These are phyloP conservation scores for Sugiyamaella pinicola DNA, from an alignment of 1,139 yeast species.

Conservation along the genomic window DNA sequence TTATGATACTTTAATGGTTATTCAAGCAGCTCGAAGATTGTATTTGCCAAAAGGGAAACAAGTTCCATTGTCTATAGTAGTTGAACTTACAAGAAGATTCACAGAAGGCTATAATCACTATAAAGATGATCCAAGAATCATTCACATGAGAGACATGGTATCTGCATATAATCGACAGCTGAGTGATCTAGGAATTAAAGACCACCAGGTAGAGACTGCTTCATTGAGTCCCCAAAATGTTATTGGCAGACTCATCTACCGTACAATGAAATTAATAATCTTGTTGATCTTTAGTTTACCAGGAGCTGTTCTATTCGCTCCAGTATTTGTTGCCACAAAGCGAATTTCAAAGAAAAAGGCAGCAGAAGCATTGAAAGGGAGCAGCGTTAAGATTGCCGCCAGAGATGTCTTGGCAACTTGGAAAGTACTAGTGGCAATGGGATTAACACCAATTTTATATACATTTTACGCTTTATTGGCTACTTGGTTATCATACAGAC, in stretches of 20 bases:
- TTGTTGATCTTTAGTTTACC: constrained; percentile 73
- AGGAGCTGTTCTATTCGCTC: constrained; percentile 80
- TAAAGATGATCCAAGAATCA: constrained; percentile 70
- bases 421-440: constrained; percentile 89
- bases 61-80: constrained; percentile 77
- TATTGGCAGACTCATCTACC: constrained; percentile 52
- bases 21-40: constrained; percentile 90
- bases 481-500: constrained; percentile 45
- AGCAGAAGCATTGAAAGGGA: constrained; percentile 76
- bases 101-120: constrained; percentile 76
- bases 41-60: constrained; percentile 75
- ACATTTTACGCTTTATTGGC: constrained; percentile 74
- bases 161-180: constrained; percentile 68
- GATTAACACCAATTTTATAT: constrained; percentile 83
- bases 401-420: constrained; percentile 94
- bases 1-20: constrained; percentile 86
- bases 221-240: constrained; percentile 52
- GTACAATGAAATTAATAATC: constrained; percentile 57
- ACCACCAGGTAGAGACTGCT: constrained; percentile 82
- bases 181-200: constrained; percentile 73
- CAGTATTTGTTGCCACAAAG: constrained; percentile 81
- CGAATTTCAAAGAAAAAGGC: constrained; percentile 72
- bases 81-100: constrained; percentile 86
- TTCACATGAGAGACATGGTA: constrained; percentile 61
- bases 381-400: constrained; percentile 87